phyloP scores from a whole-genome alignment of 1,139 yeast genomes.

The Candida frijolesensis region DNA sequence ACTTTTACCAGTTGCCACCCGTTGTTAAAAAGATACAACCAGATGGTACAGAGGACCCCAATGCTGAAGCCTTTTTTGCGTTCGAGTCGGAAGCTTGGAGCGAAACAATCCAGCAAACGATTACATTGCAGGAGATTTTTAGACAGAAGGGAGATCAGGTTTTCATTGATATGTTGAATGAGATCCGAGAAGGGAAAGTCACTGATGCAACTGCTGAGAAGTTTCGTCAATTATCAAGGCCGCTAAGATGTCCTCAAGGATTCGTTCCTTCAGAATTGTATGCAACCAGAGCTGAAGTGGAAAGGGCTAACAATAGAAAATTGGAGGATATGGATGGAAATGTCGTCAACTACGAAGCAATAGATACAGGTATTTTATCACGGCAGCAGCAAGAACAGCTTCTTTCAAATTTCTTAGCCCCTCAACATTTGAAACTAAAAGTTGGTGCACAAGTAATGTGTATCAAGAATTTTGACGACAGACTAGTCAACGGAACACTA shows the following conservation, averaged over 20 bases:
- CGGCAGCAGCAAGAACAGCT: slow-evolving; percentile 46
- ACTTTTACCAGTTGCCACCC: slow-evolving; percentile 90
- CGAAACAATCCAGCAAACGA: slow-evolving; percentile 61
- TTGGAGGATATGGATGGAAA: slow-evolving; percentile 54
- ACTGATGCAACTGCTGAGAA: slow-evolving; percentile 53
- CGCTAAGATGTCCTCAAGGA: slow-evolving; percentile 61
- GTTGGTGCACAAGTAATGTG: slow-evolving; percentile 95
- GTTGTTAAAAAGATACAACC: slow-evolving; percentile 42
- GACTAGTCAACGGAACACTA: slow-evolving; percentile 87
- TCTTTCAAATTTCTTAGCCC: slow-evolving; percentile 74
- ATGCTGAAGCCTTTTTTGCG: slow-evolving; percentile 52
- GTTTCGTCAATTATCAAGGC: slow-evolving; percentile 59
- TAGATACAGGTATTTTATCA: slow-evolving; percentile 62
- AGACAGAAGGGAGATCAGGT: slow-evolving; percentile 82
- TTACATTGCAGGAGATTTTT: slow-evolving; percentile 78
- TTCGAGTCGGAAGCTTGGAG: slow-evolving; percentile 82
- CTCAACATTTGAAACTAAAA: slow-evolving; percentile 61
- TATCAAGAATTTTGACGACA: slow-evolving; percentile 84
- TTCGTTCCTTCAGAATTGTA: slow-evolving; percentile 85
- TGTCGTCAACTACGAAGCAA: slow-evolving; percentile 51
- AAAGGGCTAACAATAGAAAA: slow-evolving; percentile 65
- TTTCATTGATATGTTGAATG: slow-evolving; percentile 84
- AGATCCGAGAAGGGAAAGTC: slow-evolving; percentile 76
- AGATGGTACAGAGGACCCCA: slow-evolving; percentile 21
- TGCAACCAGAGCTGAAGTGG: slow-evolving; percentile 86